Base-by-base conservation (phyloP, 2,329 filamentous ascomycete genomes). In the Fonsecaea pedrosoi region DNA sequence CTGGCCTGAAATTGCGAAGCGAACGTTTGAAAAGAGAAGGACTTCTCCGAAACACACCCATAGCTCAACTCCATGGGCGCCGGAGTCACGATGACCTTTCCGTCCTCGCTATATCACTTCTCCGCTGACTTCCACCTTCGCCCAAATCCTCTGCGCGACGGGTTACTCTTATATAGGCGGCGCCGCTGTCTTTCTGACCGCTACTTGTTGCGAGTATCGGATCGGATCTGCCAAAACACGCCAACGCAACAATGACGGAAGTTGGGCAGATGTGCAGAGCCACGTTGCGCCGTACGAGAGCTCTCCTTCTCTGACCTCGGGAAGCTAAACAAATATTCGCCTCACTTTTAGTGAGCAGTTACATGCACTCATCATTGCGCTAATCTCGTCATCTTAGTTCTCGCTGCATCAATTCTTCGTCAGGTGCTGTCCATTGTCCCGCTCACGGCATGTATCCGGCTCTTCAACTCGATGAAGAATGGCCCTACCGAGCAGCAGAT, bases 211-310 rank as follows among this genome's bases (percentile, higher is more conserved):
- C 50, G 53, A 30, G 35, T 37, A 25, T 25, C 25, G 25, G 25
- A 53, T 64, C 65, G 60, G 45, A 35, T 60, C 59, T 54, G 63
- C 64, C 63, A 67, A 70, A 54, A 42, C 60, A 42, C 60, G 68
- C 68, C 68, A 70, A 55, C 68, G 65, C 68, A 70, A 54, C 64
- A 53, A 70, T 70, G 68, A 68, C 68, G 68, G 45, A 57, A 57
- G 65, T 70, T 58, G 65, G 68, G 68, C 60, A 66, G 57, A 64
- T 30, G 50, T 68, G 68, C 68, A 70, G 66, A 68, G 66, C 68
- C 68, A 70, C 68, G 63, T 70, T 68, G 68, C 68, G 60, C 65
- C 65, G 37, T 68, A 66, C 63, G 62, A 50, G 45, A 60, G 42
- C 65, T 61, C 58, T 48, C 15, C 32, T 64, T 21, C 60, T 56